These are phyloP conservation scores for Apiospora hydei DNA, from an alignment of 2,329 filamentous ascomycete genomes.

Conservation along the genomic window DNA sequence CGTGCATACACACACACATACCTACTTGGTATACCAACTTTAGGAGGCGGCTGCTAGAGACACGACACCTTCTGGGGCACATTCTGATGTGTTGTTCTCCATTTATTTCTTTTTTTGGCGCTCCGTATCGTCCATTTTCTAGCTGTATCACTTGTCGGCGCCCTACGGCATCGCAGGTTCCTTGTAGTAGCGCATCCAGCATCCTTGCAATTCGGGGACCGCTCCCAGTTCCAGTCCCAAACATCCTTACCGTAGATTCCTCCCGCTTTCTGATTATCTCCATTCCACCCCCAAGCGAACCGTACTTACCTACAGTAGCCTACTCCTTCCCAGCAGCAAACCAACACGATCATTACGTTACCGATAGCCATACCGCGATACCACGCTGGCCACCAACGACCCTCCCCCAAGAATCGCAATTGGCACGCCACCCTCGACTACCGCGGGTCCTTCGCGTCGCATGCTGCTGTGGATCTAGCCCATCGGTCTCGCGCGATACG, in stretches of 20 bases:
- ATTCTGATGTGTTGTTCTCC: constrained; percentile 10
- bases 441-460: constrained; percentile 8
- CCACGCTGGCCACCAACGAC: not conserved
- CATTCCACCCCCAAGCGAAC: constrained; percentile 18
- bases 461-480: constrained; percentile 18
- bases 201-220: constrained; percentile 19
- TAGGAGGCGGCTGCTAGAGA: not conserved
- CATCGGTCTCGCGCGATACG: constrained; percentile 26
- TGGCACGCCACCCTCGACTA: not conserved
- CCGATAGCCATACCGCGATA: constrained; percentile 1
- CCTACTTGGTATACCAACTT: not conserved
- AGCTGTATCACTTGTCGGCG: constrained; percentile 18
- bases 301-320: not conserved
- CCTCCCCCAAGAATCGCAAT: not conserved
- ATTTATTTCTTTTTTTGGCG: constrained; percentile 17
- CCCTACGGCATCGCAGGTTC: constrained; percentile 19
- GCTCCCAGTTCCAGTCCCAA: constrained; percentile 20
- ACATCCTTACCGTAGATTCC: constrained; percentile 21
- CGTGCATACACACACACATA: not conserved
- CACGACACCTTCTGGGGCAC: not conserved
- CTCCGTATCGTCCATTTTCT: constrained; percentile 15
- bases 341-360: constrained; percentile 12
- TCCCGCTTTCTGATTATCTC: constrained; percentile 20
- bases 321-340: not conserved
- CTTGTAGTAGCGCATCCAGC: constrained; percentile 18